Base-by-base conservation (phyloP, 2,329 filamentous ascomycete genomes). In the Intubia oerlemansii region DNA sequence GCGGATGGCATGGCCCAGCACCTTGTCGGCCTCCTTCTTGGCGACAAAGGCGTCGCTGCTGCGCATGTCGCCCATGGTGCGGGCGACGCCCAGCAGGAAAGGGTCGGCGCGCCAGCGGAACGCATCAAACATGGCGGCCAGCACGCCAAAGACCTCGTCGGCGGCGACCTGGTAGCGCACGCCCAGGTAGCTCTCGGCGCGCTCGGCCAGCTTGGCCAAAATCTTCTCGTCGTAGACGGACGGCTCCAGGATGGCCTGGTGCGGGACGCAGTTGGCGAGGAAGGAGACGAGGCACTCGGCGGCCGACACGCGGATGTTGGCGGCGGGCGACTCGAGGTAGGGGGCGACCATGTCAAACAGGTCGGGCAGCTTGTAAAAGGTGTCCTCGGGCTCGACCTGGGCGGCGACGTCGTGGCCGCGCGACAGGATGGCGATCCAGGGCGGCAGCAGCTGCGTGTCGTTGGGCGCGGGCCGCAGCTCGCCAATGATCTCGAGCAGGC, bases 221-320 rank as follows among this genome's bases (percentile, higher is more conserved):
- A 72, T 64, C 52, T 91, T 92, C 49, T 95, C 84, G 40, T 95
- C 85, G 47, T 79, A 91, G 26, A 92, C 66, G 2, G 84, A 91
- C 15, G 84, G 82, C 38, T 93, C 80, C 6, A 91, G 52, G 20
- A 98, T 70, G 25, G 84, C 78, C 39, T 67, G 71, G 28, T 74
- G 62, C 1, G 88, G 88, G 17, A 98, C 62, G 43, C 88, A 90
- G 46, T 88, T 93, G 38, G 71, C 77, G 44, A 92, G 62, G 46
- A 98, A 88, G 1, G 85, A 93, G 32, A 93, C 77, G 34, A 98
- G 54, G 47, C 88, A 93, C 49, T 98, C 85, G 0, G 88, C 90
- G 4, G 88, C 81, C 4, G 88, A 95, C 18, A 92, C 68, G 34
- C 88, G 71, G 42, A 98, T 92, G 48, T 93, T 93, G 50, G 85